Evolutionary conservation across 129 eudicot genomes (phyloP).

Genomic region (Oenanthe sinensis): DNA sequence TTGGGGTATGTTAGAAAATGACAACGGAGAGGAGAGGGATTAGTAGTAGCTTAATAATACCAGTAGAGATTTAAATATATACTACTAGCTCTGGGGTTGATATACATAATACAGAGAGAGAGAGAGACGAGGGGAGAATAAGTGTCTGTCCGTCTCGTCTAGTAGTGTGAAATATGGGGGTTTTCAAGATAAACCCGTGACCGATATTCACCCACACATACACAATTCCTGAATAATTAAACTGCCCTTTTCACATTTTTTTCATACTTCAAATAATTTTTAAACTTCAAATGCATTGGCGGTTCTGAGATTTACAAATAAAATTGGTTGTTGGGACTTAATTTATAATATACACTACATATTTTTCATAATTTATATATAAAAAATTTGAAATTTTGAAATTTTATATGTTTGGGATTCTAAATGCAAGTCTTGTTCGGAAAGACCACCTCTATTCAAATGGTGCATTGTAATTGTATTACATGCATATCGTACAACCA

Average conservation of each 20-base stretch:
- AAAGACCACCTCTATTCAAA: too few species aligned
- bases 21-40: not conserved
- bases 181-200: constrained; percentile 99
- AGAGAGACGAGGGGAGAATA: constrained; percentile 45
- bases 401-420: too few species aligned
- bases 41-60: not conserved
- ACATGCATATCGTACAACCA: too few species aligned
- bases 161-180: constrained; percentile 77
- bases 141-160: constrained; percentile 77
- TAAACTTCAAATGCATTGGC: too few species aligned
- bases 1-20: not conserved
- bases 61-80: not conserved
- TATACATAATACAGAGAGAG: constrained; percentile 27
- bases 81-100: not conserved
- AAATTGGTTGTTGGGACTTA: too few species aligned
- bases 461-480: too few species aligned
- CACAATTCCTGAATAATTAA: not conserved
- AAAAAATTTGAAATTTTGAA: too few species aligned
- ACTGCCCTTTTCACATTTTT: not conserved
- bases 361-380: too few species aligned
- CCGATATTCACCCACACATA: constrained; percentile 17
- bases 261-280: too few species aligned
- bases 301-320: too few species aligned
- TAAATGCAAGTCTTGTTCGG: too few species aligned
- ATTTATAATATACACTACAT: too few species aligned